Evolutionary conservation across 2,329 filamentous ascomycete species (phyloP), one percentile per base, ranked within the genome.

Genomic region (Botrytis tulipae): DNA sequence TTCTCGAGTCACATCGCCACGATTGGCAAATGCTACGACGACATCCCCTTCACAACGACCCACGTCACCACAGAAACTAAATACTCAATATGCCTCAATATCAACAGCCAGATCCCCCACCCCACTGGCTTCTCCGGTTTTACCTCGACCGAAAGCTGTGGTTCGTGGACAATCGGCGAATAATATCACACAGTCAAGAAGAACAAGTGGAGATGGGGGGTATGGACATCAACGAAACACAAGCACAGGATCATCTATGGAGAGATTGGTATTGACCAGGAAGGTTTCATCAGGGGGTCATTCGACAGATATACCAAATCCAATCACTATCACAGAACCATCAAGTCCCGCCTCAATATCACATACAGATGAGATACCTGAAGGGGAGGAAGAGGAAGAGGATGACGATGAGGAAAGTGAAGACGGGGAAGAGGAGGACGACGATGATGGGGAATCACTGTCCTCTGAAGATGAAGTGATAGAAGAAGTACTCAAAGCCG

Each of bases 401-500:
- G 71, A 75, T 29, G 62, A 20, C 1, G 60, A 42, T 14, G 59
- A 61, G 1, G 59, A 61, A 42, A 46, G 40, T 22, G 32, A 51
- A 0, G 78, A 80, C 57, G 76, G 78, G 35, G 61, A 70, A 25
- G 35, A 66, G 6, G 67, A 73, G 8, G 68, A 74, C 32, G 69
- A 68, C 10, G 65, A 71, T 18, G 70, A 65, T 51, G 70, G 6
- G 22, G 54, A 70, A 5, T 73, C 76, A 8, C 46, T 51, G 44
- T 42, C 46, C 35, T 54, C 70, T 22, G 67, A 66, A 29, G 73
- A 76, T 48, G 71, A 70, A 40, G 75, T 76, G 54, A 91, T 89
- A 76, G 44, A 35, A 70, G 69, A 65, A 48, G 88, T 91, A 7
- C 86, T 86, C 29, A 92, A 87, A 81, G 86, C 85, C 66, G 84